Percentiles rank a stretch among this genome's conserved stretches.
Conservation (phyloP, 2,329 filamentous ascomycete genomes). For the Talaromyces piceae region DNA sequence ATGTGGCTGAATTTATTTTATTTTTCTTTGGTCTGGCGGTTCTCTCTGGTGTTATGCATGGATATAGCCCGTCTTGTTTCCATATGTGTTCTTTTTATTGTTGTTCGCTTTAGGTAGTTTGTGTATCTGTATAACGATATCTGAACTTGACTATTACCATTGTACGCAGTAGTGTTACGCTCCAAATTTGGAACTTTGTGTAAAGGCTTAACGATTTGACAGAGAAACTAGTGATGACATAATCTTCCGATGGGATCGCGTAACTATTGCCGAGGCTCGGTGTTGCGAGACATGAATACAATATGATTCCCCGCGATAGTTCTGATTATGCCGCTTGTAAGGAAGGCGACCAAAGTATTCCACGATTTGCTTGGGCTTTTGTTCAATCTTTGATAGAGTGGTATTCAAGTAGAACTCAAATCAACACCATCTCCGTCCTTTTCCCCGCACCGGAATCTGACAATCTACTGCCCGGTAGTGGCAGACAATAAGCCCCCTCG, state of each 20-base stretch:
- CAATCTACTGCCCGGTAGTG: too few relatives aligned
- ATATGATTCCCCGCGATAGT: not conserved
- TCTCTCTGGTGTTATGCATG: slow-evolving; percentile 25
- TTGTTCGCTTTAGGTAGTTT: slow-evolving; percentile 29
- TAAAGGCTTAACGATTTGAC: not conserved
- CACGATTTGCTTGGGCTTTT: not conserved
- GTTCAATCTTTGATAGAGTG: not conserved
- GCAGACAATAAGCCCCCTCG: too few relatives aligned
- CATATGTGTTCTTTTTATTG: slow-evolving; percentile 19
- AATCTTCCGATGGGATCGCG: slow-evolving; percentile 7
- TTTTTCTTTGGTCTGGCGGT: slow-evolving; percentile 2
- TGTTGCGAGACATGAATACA: not conserved
- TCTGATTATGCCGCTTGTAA: not conserved
- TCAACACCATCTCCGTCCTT: too few relatives aligned
- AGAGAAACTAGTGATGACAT: slow-evolving; percentile 11
- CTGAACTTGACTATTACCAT: not conserved
- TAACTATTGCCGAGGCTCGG: slow-evolving; percentile 16
- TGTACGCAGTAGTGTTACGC: not conserved
- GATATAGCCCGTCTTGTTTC: slow-evolving; percentile 32
- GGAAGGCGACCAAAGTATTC: not conserved
- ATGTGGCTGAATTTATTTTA: not conserved
- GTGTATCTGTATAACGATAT: slow-evolving; percentile 29
- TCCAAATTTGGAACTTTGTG: not conserved
- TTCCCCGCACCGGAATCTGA: too few relatives aligned
- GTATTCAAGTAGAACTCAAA: too few relatives aligned